Evolutionary conservation across 208 protist genomes (phyloP), one percentile per base, ranked within the genome.

Genomic region (Trypanosoma avium): DNA sequence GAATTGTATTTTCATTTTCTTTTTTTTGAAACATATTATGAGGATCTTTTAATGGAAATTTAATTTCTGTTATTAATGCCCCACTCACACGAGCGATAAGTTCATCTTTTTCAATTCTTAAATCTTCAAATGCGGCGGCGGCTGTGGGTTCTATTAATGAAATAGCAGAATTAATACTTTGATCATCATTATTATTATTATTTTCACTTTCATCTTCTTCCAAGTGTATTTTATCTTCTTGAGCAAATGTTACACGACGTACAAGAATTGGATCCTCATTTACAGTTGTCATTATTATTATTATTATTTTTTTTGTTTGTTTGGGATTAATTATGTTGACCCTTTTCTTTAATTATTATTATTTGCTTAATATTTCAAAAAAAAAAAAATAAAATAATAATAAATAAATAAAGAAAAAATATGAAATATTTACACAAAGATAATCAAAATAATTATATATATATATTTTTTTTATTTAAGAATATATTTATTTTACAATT

Each of bases 41-140:
- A 57, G 24, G 24, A 12, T 24, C 1, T 24, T 43, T 30, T 21
- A 21, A 13, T 8, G 46, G 15, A 49, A 59, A 46, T 22, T 35
- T 4, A 24, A 53, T 19, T 26, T 97, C 92, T 33, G 82, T 78
- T 32, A 98, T 81, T 8, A 98, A 55, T 47, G 84, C 84, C 0
- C 75, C 83, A 15, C 76, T 88, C 13, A 97, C 85, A 4, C 84
- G 19, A 48, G 84, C 84, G 19, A 97, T 70, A 5, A 98, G 61
- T 55, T 84, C 78, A 8, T 79, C 62, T 75, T 98, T 98, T 19
- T 84, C 53, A 4, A 60, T 32, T 22, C 54, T 54, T 13, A 90
- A 26, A 40, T 84, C 76, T 12, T 48, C 73, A 15, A 67, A 52
- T 8, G 62, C 54, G 3, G 61, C 10, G 7, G 27, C 26, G 1